A percentile compares a stretch with the other conserved stretches of the same genome.
phyloP scores from a whole-genome alignment of 1,284 basidiomycete species.

The Moesziomyces sp. region DNA sequence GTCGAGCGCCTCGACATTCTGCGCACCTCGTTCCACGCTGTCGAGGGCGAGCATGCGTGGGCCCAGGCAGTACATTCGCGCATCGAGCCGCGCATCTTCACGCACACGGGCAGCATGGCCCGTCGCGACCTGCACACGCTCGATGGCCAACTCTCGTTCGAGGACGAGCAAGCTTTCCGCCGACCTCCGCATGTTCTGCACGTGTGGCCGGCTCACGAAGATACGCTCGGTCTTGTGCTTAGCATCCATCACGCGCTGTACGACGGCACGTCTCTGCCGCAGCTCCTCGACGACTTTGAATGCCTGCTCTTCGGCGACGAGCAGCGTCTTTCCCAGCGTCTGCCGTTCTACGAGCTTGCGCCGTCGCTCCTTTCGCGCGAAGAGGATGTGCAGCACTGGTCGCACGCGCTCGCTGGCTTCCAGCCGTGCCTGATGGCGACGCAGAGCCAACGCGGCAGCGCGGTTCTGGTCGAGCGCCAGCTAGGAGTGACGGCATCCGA shows the following conservation, averaged over 20 bases:
- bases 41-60: slow-evolving; percentile 49
- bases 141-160: slow-evolving; percentile 35
- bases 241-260: slow-evolving; percentile 59
- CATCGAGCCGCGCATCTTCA: slow-evolving; percentile 9
- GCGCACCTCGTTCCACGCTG: slow-evolving; percentile 55
- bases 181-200: slow-evolving; percentile 52
- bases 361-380: slow-evolving; percentile 49
- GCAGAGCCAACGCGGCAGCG: slow-evolving; percentile 1
- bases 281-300: slow-evolving; percentile 50
- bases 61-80: slow-evolving; percentile 48
- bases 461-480: slow-evolving; percentile 14
- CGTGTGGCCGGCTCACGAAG: slow-evolving; percentile 10
- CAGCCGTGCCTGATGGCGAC: slow-evolving; percentile 17
- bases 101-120: slow-evolving; percentile 17
- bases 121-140: slow-evolving; percentile 4
- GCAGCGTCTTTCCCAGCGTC: slow-evolving; percentile 1
- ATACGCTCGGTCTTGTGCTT: slow-evolving; percentile 8
- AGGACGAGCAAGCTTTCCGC: slow-evolving; percentile 50
- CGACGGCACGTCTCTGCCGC: slow-evolving; percentile 51
- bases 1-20: slow-evolving; percentile 53
- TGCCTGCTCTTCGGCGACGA: slow-evolving; percentile 5
- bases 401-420: slow-evolving; percentile 30
- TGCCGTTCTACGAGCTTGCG: slow-evolving; percentile 42
- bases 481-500: slow-evolving; percentile 18
- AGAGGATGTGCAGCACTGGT: slow-evolving; percentile 49